phyloP scores from a whole-genome alignment of 2,329 filamentous ascomycete species.

The Hortaea sp. region DNA sequence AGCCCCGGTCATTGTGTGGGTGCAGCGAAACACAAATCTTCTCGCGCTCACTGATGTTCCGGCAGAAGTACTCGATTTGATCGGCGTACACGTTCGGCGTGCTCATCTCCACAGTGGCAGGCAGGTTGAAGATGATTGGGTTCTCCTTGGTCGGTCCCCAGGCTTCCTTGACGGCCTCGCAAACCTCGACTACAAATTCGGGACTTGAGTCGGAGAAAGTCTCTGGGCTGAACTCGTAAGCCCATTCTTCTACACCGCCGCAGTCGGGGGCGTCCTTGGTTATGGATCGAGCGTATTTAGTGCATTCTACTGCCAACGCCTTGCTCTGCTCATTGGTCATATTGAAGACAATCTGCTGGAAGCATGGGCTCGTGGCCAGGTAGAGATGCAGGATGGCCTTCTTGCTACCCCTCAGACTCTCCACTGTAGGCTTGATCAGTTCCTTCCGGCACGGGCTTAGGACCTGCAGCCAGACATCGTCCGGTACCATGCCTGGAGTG shows the following conservation, averaged over 20 bases:
- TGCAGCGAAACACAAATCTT: slow-evolving; percentile 85
- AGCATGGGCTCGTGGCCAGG: slow-evolving; percentile 91
- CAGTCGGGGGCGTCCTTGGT: slow-evolving; percentile 63
- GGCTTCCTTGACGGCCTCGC: slow-evolving; percentile 85
- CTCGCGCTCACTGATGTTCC: slow-evolving; percentile 70
- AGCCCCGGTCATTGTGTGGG: slow-evolving; percentile 89
- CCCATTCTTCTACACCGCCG: slow-evolving; percentile 54
- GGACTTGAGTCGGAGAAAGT: slow-evolving; percentile 83
- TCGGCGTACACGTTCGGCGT: slow-evolving; percentile 96
- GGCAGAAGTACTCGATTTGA: slow-evolving; percentile 92
- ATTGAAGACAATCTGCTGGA: slow-evolving; percentile 81
- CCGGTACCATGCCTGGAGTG: slow-evolving; percentile 70
- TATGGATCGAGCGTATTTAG: slow-evolving; percentile 75
- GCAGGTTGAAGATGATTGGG: slow-evolving; percentile 92
- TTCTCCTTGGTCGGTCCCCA: slow-evolving; percentile 74
- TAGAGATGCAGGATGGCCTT: slow-evolving; percentile 95
- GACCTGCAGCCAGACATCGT: slow-evolving; percentile 87
- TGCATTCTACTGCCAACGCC: slow-evolving; percentile 73
- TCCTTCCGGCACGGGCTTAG: slow-evolving; percentile 86
- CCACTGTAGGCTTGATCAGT: slow-evolving; percentile 79
- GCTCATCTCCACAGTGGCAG: slow-evolving; percentile 88
- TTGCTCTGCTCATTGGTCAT: slow-evolving; percentile 75
- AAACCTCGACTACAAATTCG: slow-evolving; percentile 73
- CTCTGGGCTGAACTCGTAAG: slow-evolving; percentile 76
- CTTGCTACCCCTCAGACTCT: slow-evolving; percentile 79